phyloP scores from a whole-genome alignment of 106 monocot genomes.

The Gastrodia elata region DNA sequence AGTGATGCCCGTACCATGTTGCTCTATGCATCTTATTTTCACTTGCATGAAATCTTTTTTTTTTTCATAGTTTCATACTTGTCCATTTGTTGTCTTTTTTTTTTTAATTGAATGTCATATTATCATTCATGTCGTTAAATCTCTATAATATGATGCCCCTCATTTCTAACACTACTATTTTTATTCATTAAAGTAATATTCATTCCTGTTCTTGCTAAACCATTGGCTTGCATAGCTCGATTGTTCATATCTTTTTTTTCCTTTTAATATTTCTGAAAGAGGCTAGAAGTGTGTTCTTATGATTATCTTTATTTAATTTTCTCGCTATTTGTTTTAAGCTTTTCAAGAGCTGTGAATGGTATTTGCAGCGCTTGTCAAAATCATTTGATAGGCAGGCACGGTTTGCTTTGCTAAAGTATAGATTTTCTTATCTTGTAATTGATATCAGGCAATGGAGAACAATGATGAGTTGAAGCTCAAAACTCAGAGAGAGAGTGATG shows the following conservation, averaged over 20 bases:
- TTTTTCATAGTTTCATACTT: background rate
- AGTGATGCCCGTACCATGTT: background rate
- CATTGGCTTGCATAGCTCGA: background rate
- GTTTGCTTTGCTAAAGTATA: background rate
- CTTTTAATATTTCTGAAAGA: background rate
- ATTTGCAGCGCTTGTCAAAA: background rate
- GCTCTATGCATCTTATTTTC: background rate
- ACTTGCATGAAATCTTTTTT: background rate
- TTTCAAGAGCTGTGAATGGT: background rate
- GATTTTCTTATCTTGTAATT: conserved; percentile 3
- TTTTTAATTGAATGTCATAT: conserved; percentile 1
- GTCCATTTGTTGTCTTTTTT: background rate
- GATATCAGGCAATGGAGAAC: conserved; percentile 63
- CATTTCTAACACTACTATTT: background rate
- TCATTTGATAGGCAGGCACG: background rate
- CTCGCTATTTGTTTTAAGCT: conserved; percentile 1
- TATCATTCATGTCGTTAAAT: background rate
- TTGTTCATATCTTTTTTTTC: background rate
- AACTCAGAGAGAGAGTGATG: conserved; percentile 41
- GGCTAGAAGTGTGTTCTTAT: background rate
- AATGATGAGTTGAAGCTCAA: conserved; percentile 56
- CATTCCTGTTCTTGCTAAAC: background rate
- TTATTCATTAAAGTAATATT: background rate
- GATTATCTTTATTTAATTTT: background rate
- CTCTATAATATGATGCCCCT: background rate